phyloP scores from a whole-genome alignment of 345 rosid species.

The Schrenkiella parvula region DNA sequence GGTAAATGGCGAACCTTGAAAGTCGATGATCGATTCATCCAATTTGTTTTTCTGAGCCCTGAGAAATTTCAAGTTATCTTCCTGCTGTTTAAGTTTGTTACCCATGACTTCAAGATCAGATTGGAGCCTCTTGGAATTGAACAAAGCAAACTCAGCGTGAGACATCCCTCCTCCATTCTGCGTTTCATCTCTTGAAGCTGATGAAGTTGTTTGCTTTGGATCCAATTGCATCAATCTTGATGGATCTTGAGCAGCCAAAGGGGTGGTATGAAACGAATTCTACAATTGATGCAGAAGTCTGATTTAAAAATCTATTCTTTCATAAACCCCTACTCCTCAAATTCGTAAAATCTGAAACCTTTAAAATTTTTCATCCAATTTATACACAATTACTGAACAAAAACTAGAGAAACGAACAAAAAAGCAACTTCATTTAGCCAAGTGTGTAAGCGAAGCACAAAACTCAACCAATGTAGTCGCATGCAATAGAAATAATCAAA shows the following conservation, averaged over 20 bases:
- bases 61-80: slow-evolving; percentile 48
- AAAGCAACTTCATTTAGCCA: neutral
- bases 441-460: neutral
- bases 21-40: slow-evolving; percentile 54
- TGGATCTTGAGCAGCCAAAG: slow-evolving; percentile 30
- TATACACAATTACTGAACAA: neutral
- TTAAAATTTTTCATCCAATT: neutral
- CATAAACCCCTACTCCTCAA: slow-evolving; percentile 12
- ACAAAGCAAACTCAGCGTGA: slow-evolving; percentile 35
- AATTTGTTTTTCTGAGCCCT: slow-evolving; percentile 50
- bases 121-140: slow-evolving; percentile 57
- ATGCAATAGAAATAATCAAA: slow-evolving; percentile 15
- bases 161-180: slow-evolving; percentile 48
- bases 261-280: slow-evolving; percentile 33
- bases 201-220: slow-evolving; percentile 22
- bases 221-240: slow-evolving; percentile 38
- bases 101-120: slow-evolving; percentile 61
- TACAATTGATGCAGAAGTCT: slow-evolving; percentile 9
- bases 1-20: slow-evolving; percentile 46
- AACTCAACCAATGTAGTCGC: slow-evolving; percentile 17
- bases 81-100: slow-evolving; percentile 62
- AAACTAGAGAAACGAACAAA: neutral
- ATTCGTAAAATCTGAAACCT: neutral
- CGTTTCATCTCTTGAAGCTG: slow-evolving; percentile 29
- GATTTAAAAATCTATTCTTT: neutral